Evolutionary conservation across 2,329 filamentous ascomycete species (phyloP), one percentile per base, ranked within the genome.

Genomic region (Parascedosporium putredinis): DNA sequence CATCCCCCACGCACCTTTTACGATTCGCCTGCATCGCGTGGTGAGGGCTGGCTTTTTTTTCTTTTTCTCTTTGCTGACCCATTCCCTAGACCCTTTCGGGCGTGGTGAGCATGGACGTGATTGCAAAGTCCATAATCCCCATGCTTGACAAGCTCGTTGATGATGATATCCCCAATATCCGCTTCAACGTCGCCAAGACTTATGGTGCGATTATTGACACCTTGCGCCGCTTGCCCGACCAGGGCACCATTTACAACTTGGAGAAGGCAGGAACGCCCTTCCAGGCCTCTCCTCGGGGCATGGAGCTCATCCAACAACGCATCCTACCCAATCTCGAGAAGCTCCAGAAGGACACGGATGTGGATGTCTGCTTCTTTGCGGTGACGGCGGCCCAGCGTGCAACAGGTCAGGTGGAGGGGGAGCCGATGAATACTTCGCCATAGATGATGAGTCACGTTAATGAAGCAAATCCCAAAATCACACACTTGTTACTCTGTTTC

Each of bases 101-200:
- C 27, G 94, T 95, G 49, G 87, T 98, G 60, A 94, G 86, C 64
- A 79, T 97, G 59, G 87, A 90, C 52, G 91, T 97, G 53, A 95
- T 98, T 65, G 84, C 88, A 62, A 84, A 86, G 63, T 93, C 88
- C 29, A 94, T 98, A 58, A 79, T 98, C 20, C 93, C 93, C 34
- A 97, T 98, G 76, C 81, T 98, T 64, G 88, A 95, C 68, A 88
- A 91, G 71, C 85, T 98, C 50, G 88, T 94, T 48, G 79, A 81
- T 43, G 93, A 98, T 63, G 89, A 94, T 42, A 98, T 98, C 55
- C 93, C 93, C 57, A 98, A 98, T 71, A 98, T 98, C 64, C 88
- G 93, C 47, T 98, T 98, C 79, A 98, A 98, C 67, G 93, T 98
- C 45, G 93, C 93, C 59, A 98, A 98, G 74, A 97, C 93, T 44